phyloP scores from a whole-genome alignment of 139 green algal genomes.

The Edaphochlamys debaryana region DNA sequence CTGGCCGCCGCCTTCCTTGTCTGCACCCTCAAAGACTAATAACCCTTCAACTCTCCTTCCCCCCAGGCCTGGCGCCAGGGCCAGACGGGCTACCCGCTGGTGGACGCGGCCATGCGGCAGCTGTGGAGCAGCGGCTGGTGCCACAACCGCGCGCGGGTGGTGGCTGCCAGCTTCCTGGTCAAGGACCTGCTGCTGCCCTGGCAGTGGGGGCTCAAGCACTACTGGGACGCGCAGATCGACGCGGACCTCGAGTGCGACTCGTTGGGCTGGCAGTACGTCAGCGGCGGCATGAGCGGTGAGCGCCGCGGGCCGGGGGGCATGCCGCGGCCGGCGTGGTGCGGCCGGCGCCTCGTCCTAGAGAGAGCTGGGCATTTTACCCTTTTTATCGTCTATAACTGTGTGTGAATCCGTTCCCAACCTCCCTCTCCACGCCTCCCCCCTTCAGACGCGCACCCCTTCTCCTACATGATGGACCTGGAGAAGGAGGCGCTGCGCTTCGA shows the following conservation, averaged over 20 bases:
- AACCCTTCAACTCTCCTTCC: no score
- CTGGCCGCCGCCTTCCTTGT: no score
- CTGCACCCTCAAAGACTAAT: no score
- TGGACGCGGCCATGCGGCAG: slow-evolving; percentile 91
- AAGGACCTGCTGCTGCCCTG: slow-evolving; percentile 94
- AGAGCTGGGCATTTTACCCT: no score
- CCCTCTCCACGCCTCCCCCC: no score
- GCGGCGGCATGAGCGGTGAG: slow-evolving; percentile 70
- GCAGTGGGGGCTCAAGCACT: slow-evolving; percentile 97
- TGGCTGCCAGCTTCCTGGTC: slow-evolving; percentile 84
- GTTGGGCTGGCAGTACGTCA: slow-evolving; percentile 88
- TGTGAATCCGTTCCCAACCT: no score
- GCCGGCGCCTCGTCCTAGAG: no score
- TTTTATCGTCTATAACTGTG: no score
- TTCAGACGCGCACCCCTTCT: slow-evolving; percentile 84
- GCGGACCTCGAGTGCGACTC: slow-evolving; percentile 93
- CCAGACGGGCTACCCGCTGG: slow-evolving; percentile 87
- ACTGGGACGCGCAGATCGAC: slow-evolving; percentile 92
- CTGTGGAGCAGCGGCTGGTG: slow-evolving; percentile 88
- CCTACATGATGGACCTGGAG: slow-evolving; percentile 82
- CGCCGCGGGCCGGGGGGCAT: neutral
- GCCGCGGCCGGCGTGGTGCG: no score
- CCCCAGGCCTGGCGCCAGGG: slow-evolving; percentile 82
- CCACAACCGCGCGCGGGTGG: slow-evolving; percentile 86
- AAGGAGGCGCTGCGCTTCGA: slow-evolving; percentile 73